Conservation (phyloP, 257 asterid species). For the Capsicum chinense region DNA sequence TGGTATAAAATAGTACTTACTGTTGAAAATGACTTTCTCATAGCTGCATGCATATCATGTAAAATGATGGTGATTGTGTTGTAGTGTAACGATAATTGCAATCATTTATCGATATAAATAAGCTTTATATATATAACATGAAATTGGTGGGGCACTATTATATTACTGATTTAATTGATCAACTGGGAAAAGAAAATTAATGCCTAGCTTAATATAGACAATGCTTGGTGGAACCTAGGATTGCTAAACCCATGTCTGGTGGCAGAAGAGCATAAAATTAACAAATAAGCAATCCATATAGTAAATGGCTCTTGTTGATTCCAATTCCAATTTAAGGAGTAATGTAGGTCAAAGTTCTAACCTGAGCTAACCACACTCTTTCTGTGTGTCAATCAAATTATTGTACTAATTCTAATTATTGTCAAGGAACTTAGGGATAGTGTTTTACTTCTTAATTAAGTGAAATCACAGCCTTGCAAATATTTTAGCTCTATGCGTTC, state of each 20-base stretch:
- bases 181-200: neutral
- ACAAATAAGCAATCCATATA: constrained; percentile 29
- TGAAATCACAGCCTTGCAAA: neutral
- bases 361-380: neutral
- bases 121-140: neutral
- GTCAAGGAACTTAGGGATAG: neutral
- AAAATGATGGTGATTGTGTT: neutral
- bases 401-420: neutral
- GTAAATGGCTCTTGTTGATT: neutral
- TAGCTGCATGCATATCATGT: neutral
- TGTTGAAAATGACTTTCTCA: neutral
- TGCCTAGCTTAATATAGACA: neutral
- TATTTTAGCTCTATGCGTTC: neutral
- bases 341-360: constrained; percentile 19
- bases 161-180: neutral
- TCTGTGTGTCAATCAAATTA: neutral
- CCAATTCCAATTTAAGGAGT: neutral
- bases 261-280: constrained; percentile 32
- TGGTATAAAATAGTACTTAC: neutral
- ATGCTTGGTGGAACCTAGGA: constrained; percentile 18
- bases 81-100: neutral
- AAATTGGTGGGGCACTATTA: neutral
- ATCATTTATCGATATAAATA: neutral
- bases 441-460: neutral
- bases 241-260: constrained; percentile 29